Base-by-base conservation (phyloP, 2,329 filamentous ascomycete genomes). In the Dendrostoma leiphaemia region DNA sequence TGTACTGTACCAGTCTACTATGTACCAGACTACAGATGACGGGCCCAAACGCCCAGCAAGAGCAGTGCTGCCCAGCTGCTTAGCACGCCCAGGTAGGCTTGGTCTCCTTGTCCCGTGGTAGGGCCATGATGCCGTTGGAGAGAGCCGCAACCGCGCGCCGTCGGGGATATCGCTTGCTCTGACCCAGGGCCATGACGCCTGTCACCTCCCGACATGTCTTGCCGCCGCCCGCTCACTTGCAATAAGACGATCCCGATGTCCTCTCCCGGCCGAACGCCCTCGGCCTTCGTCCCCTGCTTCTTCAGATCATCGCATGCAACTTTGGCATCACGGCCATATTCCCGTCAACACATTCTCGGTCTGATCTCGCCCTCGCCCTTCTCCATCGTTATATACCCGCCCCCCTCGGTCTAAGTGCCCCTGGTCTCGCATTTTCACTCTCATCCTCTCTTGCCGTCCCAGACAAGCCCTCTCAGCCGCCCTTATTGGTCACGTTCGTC, bases 151-250 rank as follows among this genome's bases (percentile, higher is more conserved):
- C 46, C 17, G 29, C 47, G 29, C 43, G n/a, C 38, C n/a, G 23
- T 45, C 49, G 44, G 53, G 35, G 28, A 43, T 48, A 26, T n/a
- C 9, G 53, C 35, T n/a, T 43, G 43, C 44, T 41, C 53, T 41
- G 47, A 31, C n/a, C 19, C 24, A 35, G 29, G n/a, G 23, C 49
- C 31, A 51, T 54, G 35, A 40, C 21, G 47, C 35, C 29, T 23
- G 21, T 32, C 47, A 49, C 26, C 37, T 54, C 38, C 55, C 55
- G 55, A 54, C 21, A 29, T 13, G 35, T 19, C 51, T 41, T 54
- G 55, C 51, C 51, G 47, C 28, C 6, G 10, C 28, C 45, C 31
- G 19, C 48, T 13, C 26, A 31, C 15, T 9, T 26, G 43, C 24
- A 41, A 37, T 40, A 28, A 17, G 44, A 31, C 26, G 28, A 32